Percentiles rank a stretch among this genome's conserved stretches.
Evolutionary conservation across 2,329 filamentous ascomycete genomes (phyloP).

Genomic region (Fusarium chlamydosporum): DNA sequence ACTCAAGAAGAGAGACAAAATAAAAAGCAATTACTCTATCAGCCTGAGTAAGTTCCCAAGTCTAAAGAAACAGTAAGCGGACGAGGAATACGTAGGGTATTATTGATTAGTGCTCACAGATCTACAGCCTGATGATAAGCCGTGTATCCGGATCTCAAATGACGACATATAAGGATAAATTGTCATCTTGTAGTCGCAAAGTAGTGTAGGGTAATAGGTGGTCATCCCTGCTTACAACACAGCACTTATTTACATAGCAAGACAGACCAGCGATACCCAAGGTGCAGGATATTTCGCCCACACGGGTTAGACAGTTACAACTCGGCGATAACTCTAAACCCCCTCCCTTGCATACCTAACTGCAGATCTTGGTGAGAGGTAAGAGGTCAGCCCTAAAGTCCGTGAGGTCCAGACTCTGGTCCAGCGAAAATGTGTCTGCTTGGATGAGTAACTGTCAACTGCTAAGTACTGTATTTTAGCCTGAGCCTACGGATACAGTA

Average conservation of each 20-base stretch:
- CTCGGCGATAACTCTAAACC: constrained; percentile 48
- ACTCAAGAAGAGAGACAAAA: background rate
- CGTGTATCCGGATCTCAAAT: constrained; percentile 23
- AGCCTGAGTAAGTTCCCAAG: background rate
- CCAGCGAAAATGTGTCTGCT: constrained; percentile 1
- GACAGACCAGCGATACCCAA: constrained; percentile 8
- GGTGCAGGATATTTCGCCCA: background rate
- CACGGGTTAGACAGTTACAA: too few relatives aligned
- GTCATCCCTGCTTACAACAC: constrained; percentile 8
- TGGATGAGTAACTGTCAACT: background rate
- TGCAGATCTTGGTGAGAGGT: constrained; percentile 4
- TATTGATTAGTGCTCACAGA: constrained; percentile 38
- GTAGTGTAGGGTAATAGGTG: background rate
- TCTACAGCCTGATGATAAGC: constrained; percentile 4
- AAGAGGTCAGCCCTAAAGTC: constrained; percentile 47
- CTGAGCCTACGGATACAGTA: background rate
- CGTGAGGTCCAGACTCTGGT: constrained; percentile 34
- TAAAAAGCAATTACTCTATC: background rate
- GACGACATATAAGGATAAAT: constrained; percentile 14
- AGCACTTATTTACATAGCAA: background rate
- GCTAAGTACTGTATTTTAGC: background rate
- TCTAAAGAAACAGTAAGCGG: constrained; percentile 2
- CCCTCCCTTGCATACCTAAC: background rate
- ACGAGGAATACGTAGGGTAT: background rate
- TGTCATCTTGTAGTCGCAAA: constrained; percentile 1